phyloP scores from a whole-genome alignment of 192 early-diverging fungal species.

The Kickxella alabastrina region DNA sequence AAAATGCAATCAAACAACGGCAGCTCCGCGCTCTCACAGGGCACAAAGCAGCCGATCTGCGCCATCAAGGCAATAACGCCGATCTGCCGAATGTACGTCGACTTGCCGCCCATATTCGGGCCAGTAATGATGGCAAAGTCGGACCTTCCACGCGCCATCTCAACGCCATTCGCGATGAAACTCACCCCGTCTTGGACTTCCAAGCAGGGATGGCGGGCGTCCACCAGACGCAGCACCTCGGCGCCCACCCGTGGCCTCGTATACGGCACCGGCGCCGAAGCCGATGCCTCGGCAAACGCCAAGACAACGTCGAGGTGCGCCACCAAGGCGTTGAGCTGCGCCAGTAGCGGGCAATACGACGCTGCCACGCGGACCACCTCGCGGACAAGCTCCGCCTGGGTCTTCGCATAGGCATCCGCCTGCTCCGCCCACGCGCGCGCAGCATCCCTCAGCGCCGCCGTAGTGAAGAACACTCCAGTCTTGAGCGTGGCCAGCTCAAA shows the following conservation, averaged over 20 bases:
- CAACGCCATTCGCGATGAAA: constrained; percentile 93
- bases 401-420: constrained; percentile 59
- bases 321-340: constrained; percentile 68
- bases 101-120: constrained; percentile 99
- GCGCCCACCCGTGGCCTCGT: constrained; percentile 64
- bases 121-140: constrained; percentile 93
- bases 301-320: constrained; percentile 86
- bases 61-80: constrained; percentile 93
- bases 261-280: constrained; percentile 80
- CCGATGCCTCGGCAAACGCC: constrained; percentile 82
- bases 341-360: constrained; percentile 78
- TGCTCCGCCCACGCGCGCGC: constrained; percentile 60
- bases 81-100: constrained; percentile 94
- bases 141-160: constrained; percentile 61
- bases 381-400: constrained; percentile 73
- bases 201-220: constrained; percentile 86
- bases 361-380: constrained; percentile 86
- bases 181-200: constrained; percentile 88
- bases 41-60: constrained; percentile 92
- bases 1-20: constrained; percentile 84
- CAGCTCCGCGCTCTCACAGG: constrained; percentile 70
- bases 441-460: constrained; percentile 61
- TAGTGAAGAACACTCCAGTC: constrained; percentile 86
- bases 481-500: constrained; percentile 88
- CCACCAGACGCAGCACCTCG: constrained; percentile 65